A percentile compares a stretch with the other conserved stretches of the same genome.
These are phyloP conservation scores for Trichosanthes truncata DNA, from an alignment of 306 rosid species.

Conservation along the genomic window DNA sequence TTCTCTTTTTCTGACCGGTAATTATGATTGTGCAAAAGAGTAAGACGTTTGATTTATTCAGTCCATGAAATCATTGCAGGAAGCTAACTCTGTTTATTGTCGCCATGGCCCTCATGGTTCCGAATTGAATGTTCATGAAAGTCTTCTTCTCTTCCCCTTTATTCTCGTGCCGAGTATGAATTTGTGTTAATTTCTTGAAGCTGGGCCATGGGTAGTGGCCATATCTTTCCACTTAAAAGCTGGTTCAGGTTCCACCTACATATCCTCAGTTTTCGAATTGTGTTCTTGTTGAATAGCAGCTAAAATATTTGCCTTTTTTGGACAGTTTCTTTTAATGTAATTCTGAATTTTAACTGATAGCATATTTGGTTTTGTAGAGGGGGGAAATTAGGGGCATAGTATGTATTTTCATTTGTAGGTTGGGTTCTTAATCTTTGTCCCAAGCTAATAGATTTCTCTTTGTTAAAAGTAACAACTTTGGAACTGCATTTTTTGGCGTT, in stretches of 20 bases:
- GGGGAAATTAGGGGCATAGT: not conserved
- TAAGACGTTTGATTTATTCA: not conserved
- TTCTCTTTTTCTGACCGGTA: not conserved
- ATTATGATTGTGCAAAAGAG: not conserved
- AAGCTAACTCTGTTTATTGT: not conserved
- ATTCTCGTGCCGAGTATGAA: slow-evolving; percentile 1
- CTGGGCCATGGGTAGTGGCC: not conserved
- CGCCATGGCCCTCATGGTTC: not conserved
- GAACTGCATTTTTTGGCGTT: not conserved
- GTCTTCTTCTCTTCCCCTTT: slow-evolving; percentile 10
- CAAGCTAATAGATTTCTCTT: not conserved
- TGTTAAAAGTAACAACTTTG: not conserved
- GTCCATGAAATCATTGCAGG: not conserved
- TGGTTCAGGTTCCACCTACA: not conserved
- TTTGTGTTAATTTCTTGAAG: slow-evolving; percentile 5
- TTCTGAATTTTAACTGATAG: not conserved
- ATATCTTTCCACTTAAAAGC: slow-evolving; percentile 5
- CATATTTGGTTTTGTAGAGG: not conserved
- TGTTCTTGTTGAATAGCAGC: slow-evolving; percentile 1
- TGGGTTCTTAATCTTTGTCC: not conserved
- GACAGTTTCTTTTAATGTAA: not conserved
- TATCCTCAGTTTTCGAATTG: not conserved
- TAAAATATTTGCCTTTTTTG: not conserved
- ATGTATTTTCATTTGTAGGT: not conserved
- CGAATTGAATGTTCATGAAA: not conserved